Evolutionary conservation across 2,329 filamentous ascomycete genomes (phyloP), one percentile per base, ranked within the genome.

Genomic region (Ascochyta koolunga): DNA sequence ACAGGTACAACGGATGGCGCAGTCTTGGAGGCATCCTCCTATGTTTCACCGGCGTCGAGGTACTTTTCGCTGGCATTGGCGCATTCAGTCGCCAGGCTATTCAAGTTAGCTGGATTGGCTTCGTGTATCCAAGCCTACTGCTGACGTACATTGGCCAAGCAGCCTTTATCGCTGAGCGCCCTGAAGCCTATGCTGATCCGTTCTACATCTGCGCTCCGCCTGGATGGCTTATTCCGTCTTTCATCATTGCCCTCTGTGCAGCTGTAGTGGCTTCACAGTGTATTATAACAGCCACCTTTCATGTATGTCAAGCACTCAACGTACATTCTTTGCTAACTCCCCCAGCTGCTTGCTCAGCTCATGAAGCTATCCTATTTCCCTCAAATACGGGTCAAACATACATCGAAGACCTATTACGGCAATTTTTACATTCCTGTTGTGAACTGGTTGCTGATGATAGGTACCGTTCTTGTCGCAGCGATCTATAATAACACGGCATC

Each of bases 251-350:
- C 0, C 81, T 91, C 5, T 75, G 89, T 5, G 88, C 88, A 4
- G 87, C 88, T 21, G 84, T 92, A 62, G 89, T 93, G 7, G 89
- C 89, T 1, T 89, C 86, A 5, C 89, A 93, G 61, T 89, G 89
- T 15, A 88, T 92, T 76, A 91, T 92, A 44, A 93, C 89, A 0
- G 86, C 84, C 6, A 86, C 86, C 0, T 92, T 92, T 60, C 89
- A 90, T 73, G 78, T 84, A 70, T 54, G 65, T 58, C 15, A 37
- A 33, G 19, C 4, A 10, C 15, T 31, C 13, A 10, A 15, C 15
- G 2, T 8, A 4, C 9, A 2, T n/a, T 9, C 13, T 9, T 7
- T 13, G 24, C 72, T 76, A 42, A 72, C 60, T 60, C 1, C 7
- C 0, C 45, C 60, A 82, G 75, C 76, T 85, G 1, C 75, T 89